Evolutionary conservation across 208 protist genomes (phyloP).

Genomic region (Tritrichomonas musculus): DNA sequence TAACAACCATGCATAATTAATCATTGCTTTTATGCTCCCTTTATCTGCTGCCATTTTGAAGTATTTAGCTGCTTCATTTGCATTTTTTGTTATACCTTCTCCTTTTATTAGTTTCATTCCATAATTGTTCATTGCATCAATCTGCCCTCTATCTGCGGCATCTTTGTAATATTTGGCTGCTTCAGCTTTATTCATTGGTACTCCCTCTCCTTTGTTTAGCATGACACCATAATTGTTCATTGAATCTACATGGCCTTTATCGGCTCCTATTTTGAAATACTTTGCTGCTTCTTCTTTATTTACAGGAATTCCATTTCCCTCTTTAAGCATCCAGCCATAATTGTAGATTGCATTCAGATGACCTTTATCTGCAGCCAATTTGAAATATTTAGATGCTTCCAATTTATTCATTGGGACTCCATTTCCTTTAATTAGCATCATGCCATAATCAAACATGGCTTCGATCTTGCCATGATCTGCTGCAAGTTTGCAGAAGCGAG

Average conservation of each 20-base stretch:
- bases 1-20: not conserved
- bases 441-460: not conserved
- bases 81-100: not conserved
- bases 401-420: not conserved
- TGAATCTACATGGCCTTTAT: not conserved
- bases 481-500: not conserved
- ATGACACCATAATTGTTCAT: not conserved
- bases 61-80: not conserved
- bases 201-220: not conserved
- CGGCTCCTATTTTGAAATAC: not conserved
- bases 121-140: not conserved
- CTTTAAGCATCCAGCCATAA: not conserved
- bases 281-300: not conserved
- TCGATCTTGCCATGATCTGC: not conserved
- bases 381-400: not conserved
- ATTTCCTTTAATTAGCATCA: not conserved
- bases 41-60: conserved; percentile 12
- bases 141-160: not conserved
- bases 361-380: not conserved
- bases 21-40: not conserved
- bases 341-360: not conserved
- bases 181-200: not conserved
- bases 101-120: not conserved
- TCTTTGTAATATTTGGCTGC: not conserved
- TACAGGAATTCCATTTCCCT: not conserved